phyloP scores from a whole-genome alignment of 78 protist species.

The slime mould (Dictyostelium discoideum) region DNA sequence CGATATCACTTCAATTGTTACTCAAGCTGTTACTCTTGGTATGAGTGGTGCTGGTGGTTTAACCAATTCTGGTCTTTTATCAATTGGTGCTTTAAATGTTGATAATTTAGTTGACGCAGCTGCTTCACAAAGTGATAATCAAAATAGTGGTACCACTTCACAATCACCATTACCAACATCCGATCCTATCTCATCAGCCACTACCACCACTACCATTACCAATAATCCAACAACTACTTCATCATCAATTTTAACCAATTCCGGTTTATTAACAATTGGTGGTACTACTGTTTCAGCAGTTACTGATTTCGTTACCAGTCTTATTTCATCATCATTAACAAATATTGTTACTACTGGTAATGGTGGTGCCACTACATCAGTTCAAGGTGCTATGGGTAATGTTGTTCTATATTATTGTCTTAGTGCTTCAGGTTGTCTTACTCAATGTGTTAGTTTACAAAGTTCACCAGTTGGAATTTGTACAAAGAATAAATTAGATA shows the following conservation, averaged over 20 bases:
- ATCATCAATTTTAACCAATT: neutral
- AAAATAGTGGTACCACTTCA: neutral
- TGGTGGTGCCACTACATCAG: neutral
- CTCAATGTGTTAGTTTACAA: neutral
- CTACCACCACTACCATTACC: neutral
- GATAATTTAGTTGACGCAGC: neutral
- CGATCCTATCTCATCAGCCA: neutral
- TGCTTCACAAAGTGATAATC: neutral
- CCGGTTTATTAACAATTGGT: neutral
- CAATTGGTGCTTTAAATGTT: slow-evolving; percentile 1
- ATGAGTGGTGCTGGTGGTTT: neutral
- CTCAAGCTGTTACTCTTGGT: slow-evolving; percentile 6
- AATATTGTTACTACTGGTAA: neutral
- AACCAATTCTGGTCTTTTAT: neutral
- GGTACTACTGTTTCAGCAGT: neutral
- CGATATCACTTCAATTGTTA: neutral
- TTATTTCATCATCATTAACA: neutral
- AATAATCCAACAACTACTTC: neutral
- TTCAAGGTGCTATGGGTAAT: neutral
- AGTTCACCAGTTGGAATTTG: slow-evolving; percentile 1
- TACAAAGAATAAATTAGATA: neutral
- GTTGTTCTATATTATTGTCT: slow-evolving; percentile 5
- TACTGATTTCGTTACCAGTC: neutral
- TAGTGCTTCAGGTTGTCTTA: neutral
- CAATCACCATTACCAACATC: neutral